These are phyloP conservation scores for Apiotrichum gracile DNA, from an alignment of 1,284 basidiomycete genomes.

Conservation along the genomic window DNA sequence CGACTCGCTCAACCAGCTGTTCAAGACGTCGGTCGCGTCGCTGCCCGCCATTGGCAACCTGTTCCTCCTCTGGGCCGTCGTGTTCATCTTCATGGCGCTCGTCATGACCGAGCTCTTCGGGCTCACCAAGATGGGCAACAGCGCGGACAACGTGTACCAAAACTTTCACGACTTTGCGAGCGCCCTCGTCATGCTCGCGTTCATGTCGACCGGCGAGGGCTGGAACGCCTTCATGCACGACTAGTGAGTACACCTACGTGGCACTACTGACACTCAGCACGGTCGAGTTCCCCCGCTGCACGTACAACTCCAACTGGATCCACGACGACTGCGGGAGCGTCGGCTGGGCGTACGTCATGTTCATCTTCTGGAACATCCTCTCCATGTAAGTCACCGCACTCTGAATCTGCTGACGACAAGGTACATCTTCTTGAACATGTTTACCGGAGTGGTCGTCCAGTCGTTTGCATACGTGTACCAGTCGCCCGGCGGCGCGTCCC, in stretches of 20 bases:
- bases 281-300: constrained; percentile 75
- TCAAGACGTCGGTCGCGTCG: constrained; percentile 93
- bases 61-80: constrained; percentile 79
- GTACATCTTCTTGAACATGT: constrained; percentile 95
- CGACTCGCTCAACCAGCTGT: constrained; percentile 86
- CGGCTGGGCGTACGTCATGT: constrained; percentile 77
- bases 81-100: constrained; percentile 91
- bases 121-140: constrained; percentile 73
- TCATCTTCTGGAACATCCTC: constrained; percentile 93
- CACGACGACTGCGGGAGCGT: constrained; percentile 85
- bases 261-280: constrained; percentile 51
- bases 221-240: constrained; percentile 66
- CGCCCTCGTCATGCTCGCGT: constrained; percentile 72
- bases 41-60: constrained; percentile 81
- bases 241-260: constrained; percentile 56
- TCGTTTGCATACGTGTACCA: constrained; percentile 97
- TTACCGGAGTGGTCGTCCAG: constrained; percentile 92
- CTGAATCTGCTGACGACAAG: constrained; percentile 36
- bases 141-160: constrained; percentile 62
- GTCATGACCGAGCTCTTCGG: constrained; percentile 89
- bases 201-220: constrained; percentile 50
- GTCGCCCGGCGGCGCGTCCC: constrained; percentile 66
- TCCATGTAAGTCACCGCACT: constrained; percentile 64
- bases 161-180: constrained; percentile 80
- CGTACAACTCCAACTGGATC: constrained; percentile 54